A percentile compares a stretch with the other conserved stretches of the same genome.
Evolutionary conservation across 2,329 filamentous ascomycete species (phyloP).

Genomic region (Penicillium olsonii): DNA sequence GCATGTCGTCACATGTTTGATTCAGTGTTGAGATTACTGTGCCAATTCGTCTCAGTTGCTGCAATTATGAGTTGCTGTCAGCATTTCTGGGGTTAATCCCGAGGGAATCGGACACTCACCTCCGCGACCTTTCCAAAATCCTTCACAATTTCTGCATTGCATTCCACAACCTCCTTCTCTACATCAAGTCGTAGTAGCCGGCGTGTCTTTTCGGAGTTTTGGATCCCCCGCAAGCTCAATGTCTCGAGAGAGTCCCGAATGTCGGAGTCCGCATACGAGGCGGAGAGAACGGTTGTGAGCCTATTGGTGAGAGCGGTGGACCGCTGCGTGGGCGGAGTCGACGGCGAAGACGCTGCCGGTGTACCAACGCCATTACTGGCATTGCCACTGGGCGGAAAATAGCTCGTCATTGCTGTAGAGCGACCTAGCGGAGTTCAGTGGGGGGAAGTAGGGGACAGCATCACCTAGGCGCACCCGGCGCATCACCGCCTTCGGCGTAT

Average conservation of each 20-base stretch:
- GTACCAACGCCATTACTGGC: slow-evolving; percentile 28
- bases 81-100: neutral
- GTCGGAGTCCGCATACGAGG: slow-evolving; percentile 89
- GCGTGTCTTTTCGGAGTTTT: slow-evolving; percentile 76
- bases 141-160: slow-evolving; percentile 83
- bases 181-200: slow-evolving; percentile 78
- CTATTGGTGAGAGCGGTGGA: slow-evolving; percentile 75
- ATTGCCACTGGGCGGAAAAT: slow-evolving; percentile 31
- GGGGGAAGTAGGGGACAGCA: slow-evolving; percentile 26
- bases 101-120: slow-evolving; percentile 51
- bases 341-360: slow-evolving; percentile 31
- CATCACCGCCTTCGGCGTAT: slow-evolving; percentile 25
- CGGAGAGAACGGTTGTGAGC: slow-evolving; percentile 81
- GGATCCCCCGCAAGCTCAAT: slow-evolving; percentile 69
- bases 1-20: slow-evolving; percentile 76
- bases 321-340: slow-evolving; percentile 34
- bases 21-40: slow-evolving; percentile 76
- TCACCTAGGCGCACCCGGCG: slow-evolving; percentile 10
- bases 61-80: slow-evolving; percentile 24
- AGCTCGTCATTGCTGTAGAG: slow-evolving; percentile 36
- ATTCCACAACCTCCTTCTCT: slow-evolving; percentile 89
- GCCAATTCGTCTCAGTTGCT: slow-evolving; percentile 88
- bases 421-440: slow-evolving; percentile 13
- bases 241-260: slow-evolving; percentile 82
- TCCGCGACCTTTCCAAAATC: slow-evolving; percentile 90